A percentile compares a stretch with the other conserved stretches of the same genome.
Evolutionary conservation across 2,329 filamentous ascomycete genomes (phyloP).

Genomic region (Hypomyces rosellus): DNA sequence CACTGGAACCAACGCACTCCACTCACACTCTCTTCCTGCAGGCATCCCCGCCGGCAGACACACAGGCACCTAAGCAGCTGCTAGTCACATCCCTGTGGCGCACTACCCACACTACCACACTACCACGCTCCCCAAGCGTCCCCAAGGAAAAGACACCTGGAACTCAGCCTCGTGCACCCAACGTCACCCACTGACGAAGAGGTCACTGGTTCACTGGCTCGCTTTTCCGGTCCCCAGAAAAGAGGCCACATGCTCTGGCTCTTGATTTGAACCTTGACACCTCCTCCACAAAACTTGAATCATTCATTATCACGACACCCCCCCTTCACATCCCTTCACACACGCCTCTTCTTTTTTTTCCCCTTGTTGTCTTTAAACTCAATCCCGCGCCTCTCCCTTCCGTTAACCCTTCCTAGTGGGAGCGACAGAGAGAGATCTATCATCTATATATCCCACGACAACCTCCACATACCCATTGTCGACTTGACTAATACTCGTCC

Average conservation of each 20-base stretch:
- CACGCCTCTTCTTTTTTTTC: background rate
- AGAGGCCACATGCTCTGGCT: conserved; percentile 22
- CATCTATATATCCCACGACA: background rate
- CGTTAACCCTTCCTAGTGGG: background rate
- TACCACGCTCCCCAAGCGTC: conserved; percentile 2
- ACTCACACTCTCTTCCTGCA: conserved; percentile 10
- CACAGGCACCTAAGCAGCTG: background rate
- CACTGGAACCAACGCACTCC: too few species aligned
- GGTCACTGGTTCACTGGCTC: too few species aligned
- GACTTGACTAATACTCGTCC: background rate
- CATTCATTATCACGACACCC: conserved; percentile 3
- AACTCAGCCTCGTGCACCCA: conserved; percentile 39
- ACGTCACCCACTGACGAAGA: conserved; percentile 37
- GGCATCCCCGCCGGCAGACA: conserved; percentile 10
- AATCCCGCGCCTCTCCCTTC: background rate
- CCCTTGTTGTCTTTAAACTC: background rate
- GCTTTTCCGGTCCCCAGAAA: background rate
- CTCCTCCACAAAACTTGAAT: background rate
- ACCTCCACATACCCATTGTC: background rate
- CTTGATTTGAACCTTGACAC: background rate
- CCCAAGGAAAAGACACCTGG: conserved; percentile 8
- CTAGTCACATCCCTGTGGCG: conserved; percentile 7
- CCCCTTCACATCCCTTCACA: background rate
- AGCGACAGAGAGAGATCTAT: background rate
- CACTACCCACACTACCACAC: background rate